Percentiles rank a stretch among this genome's conserved stretches.
Evolutionary conservation across 345 rosid genomes (phyloP).

Genomic region (Salix arbutifolia): DNA sequence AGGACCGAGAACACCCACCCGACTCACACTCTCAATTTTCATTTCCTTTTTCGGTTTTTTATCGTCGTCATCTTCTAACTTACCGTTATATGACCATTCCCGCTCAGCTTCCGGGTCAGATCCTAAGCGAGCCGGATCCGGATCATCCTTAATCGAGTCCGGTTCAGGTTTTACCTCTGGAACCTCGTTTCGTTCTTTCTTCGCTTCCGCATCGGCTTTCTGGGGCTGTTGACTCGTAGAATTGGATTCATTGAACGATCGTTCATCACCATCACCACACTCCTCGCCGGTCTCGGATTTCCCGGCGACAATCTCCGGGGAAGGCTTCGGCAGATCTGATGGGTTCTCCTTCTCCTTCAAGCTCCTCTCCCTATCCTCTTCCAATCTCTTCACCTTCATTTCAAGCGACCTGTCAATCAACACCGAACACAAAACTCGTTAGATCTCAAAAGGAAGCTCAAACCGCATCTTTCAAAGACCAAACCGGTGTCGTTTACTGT

Average conservation of each 20-base stretch:
- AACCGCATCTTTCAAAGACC: constrained; percentile 19
- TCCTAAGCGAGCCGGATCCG: constrained; percentile 13
- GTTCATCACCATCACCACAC: constrained; percentile 26
- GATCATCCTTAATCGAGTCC: constrained; percentile 17
- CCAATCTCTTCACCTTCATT: constrained; percentile 50
- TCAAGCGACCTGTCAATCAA: constrained; percentile 43
- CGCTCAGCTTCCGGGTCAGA: constrained; percentile 14
- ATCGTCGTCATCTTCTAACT: constrained; percentile 9
- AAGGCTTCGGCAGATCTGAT: constrained; percentile 35
- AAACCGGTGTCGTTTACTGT: background rate
- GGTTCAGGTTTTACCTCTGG: constrained; percentile 25
- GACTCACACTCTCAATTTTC: constrained; percentile 18
- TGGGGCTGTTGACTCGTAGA: constrained; percentile 44
- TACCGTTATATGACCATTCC: constrained; percentile 21
- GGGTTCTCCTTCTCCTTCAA: constrained; percentile 21
- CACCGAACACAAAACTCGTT: constrained; percentile 5
- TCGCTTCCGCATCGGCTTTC: constrained; percentile 33
- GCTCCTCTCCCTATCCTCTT: constrained; percentile 42
- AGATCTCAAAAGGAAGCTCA: constrained; percentile 29
- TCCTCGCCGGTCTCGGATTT: constrained; percentile 21
- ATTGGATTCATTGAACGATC: constrained; percentile 53
- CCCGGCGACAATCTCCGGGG: constrained; percentile 15
- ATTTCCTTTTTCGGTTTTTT: constrained; percentile 9
- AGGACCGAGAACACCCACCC: constrained; percentile 12
- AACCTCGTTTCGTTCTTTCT: constrained; percentile 21